These are phyloP conservation scores for Hyparrhenia diplandra DNA, from an alignment of 176 grass and related monocot genomes.

Conservation along the genomic window DNA sequence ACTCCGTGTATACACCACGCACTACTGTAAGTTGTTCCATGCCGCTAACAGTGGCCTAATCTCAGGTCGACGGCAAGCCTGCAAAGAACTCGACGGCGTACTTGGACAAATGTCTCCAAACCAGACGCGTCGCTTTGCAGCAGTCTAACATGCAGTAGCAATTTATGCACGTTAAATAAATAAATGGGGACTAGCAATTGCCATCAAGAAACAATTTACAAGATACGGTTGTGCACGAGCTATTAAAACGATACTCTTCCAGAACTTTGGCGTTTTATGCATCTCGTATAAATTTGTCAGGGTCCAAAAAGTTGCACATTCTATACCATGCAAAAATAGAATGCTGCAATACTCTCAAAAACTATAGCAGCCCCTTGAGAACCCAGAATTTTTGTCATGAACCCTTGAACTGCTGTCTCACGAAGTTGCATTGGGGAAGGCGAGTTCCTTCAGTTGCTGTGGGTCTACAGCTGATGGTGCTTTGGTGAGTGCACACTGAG, in stretches of 20 bases:
- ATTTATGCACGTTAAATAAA: too few species aligned
- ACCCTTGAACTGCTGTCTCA: not conserved
- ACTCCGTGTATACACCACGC: not conserved
- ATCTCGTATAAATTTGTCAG: not conserved
- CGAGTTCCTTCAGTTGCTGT: conserved; percentile 77
- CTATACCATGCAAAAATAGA: not conserved
- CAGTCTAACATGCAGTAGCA: too few species aligned
- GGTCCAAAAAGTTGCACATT: not conserved
- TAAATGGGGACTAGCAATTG: too few species aligned
- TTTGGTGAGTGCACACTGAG: conserved; percentile 89
- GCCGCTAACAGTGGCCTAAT: not conserved
- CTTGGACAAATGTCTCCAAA: conserved; percentile 13
- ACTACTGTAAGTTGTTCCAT: not conserved
- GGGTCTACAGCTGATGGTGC: conserved; percentile 75
- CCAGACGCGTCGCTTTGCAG: too few species aligned
- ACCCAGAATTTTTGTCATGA: not conserved
- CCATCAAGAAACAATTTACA: too few species aligned
- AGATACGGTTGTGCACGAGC: too few species aligned
- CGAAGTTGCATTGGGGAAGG: conserved; percentile 15
- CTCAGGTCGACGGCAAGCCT: conserved; percentile 23
- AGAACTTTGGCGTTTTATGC: not conserved
- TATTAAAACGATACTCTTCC: not conserved
- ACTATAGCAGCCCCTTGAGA: not conserved
- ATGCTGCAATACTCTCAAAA: not conserved
- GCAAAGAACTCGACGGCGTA: conserved; percentile 43